phyloP scores from a whole-genome alignment of 164 flowering plant species.

The Tetracentron sinense region DNA sequence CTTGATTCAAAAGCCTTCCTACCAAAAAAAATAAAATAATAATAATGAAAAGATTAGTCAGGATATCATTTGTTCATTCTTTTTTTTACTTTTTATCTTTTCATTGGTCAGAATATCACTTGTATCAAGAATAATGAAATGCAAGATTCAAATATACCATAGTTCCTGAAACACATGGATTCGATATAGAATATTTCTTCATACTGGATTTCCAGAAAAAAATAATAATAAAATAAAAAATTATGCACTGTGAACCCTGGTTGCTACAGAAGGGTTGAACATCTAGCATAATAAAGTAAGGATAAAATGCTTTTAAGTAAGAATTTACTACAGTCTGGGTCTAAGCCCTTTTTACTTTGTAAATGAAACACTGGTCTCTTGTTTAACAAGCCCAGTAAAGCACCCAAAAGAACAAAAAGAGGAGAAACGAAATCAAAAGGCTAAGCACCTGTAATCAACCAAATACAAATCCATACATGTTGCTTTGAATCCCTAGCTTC shows the following conservation, averaged over 20 bases:
- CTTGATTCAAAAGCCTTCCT: too few relatives aligned
- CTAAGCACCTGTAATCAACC: constrained; percentile 3
- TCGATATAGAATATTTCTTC: neutral
- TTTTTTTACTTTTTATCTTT: too few relatives aligned
- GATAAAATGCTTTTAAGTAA: neutral
- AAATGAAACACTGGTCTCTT: neutral
- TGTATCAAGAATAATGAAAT: too few relatives aligned
- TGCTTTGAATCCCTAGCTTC: constrained; percentile 1
- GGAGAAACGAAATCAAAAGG: neutral
- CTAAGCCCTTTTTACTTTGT: neutral
- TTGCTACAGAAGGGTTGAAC: neutral
- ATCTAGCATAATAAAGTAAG: too few relatives aligned
- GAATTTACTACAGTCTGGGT: neutral
- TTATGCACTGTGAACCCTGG: constrained; percentile 3
- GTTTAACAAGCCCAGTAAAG: neutral
- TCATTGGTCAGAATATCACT: too few relatives aligned
- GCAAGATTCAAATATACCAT: too few relatives aligned
- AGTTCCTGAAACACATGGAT: too few relatives aligned
- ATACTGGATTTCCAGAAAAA: neutral
- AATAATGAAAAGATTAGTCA: too few relatives aligned
- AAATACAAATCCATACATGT: constrained; percentile 8
- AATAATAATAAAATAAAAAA: neutral
- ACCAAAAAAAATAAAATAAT: too few relatives aligned
- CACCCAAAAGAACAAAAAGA: neutral
- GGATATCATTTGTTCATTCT: too few relatives aligned